Percentiles rank a stretch among this genome's conserved stretches.
These are phyloP conservation scores for Solanum neorickii DNA, from an alignment of 257 asterid genomes.

Conservation along the genomic window DNA sequence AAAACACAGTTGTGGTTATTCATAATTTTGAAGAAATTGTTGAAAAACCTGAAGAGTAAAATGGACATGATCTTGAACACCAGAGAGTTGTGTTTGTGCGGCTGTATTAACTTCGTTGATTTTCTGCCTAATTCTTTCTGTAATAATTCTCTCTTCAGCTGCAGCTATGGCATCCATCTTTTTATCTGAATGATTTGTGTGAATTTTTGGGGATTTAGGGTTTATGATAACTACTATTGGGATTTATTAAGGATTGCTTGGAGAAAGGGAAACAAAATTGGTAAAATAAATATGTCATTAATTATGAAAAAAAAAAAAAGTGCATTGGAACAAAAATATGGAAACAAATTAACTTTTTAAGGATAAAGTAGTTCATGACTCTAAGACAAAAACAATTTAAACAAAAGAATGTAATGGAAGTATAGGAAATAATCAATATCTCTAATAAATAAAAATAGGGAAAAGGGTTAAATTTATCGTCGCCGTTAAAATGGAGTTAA, in stretches of 20 bases:
- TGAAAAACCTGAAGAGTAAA: slow-evolving; percentile 7
- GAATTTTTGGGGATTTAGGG: neutral
- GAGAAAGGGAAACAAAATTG: neutral
- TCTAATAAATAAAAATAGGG: too few species aligned
- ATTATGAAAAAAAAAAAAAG: too few species aligned
- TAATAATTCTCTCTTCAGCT: neutral
- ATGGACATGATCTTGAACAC: slow-evolving; percentile 4
- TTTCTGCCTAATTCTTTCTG: neutral
- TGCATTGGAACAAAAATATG: too few species aligned
- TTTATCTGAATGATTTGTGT: neutral
- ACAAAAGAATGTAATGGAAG: too few species aligned
- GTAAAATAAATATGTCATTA: too few species aligned
- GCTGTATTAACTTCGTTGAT: neutral
- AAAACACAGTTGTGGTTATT: neutral
- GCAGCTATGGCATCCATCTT: neutral
- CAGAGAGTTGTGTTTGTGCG: neutral
- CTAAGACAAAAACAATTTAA: too few species aligned
- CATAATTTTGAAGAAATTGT: neutral
- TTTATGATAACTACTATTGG: neutral
- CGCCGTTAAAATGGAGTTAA: too few species aligned
- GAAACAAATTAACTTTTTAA: too few species aligned
- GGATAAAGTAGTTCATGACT: too few species aligned
- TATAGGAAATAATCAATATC: too few species aligned
- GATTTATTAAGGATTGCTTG: neutral
- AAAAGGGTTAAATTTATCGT: too few species aligned